phyloP scores from a whole-genome alignment of 2,329 filamentous ascomycete genomes.

The Claviceps sorghi region DNA sequence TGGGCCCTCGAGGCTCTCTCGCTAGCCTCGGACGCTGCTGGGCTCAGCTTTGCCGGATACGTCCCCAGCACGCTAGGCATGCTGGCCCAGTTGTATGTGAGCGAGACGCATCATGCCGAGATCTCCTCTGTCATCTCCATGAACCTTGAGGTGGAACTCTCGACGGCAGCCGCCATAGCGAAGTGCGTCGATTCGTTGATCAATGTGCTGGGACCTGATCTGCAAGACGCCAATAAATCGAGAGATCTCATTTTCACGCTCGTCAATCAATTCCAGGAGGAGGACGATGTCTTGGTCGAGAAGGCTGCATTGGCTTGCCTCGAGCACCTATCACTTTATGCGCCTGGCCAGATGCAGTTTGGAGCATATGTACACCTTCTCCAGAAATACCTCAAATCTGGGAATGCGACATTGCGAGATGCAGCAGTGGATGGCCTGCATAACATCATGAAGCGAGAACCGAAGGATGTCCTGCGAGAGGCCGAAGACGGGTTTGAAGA shows the following conservation, averaged over 20 bases:
- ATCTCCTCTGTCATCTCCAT: conserved; percentile 67
- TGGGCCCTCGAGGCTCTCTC: conserved; percentile 87
- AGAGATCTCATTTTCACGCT: conserved; percentile 81
- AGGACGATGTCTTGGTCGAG: conserved; percentile 55
- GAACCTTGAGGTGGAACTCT: conserved; percentile 75
- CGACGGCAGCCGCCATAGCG: conserved; percentile 68
- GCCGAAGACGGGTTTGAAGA: conserved; percentile 74
- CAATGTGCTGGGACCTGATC: conserved; percentile 87
- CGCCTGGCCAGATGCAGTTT: conserved; percentile 75
- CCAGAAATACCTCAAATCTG: conserved; percentile 61
- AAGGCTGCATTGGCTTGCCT: conserved; percentile 68
- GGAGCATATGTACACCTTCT: conserved; percentile 67
- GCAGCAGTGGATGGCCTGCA: conserved; percentile 79
- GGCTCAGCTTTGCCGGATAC: conserved; percentile 79
- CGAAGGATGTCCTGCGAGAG: conserved; percentile 63
- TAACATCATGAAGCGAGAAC: conserved; percentile 87
- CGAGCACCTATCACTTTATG: conserved; percentile 86
- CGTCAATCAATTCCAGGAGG: conserved; percentile 66
- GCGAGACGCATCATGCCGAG: conserved; percentile 82
- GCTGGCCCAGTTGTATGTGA: conserved; percentile 82
- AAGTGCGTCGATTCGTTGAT: conserved; percentile 89
- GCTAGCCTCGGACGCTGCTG: conserved; percentile 78
- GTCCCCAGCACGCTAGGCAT: conserved; percentile 85
- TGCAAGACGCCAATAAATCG: conserved; percentile 86
- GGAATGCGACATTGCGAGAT: conserved; percentile 54